These are phyloP conservation scores for Pyricularia grisea DNA, from an alignment of 2,329 filamentous ascomycete genomes.

Conservation along the genomic window DNA sequence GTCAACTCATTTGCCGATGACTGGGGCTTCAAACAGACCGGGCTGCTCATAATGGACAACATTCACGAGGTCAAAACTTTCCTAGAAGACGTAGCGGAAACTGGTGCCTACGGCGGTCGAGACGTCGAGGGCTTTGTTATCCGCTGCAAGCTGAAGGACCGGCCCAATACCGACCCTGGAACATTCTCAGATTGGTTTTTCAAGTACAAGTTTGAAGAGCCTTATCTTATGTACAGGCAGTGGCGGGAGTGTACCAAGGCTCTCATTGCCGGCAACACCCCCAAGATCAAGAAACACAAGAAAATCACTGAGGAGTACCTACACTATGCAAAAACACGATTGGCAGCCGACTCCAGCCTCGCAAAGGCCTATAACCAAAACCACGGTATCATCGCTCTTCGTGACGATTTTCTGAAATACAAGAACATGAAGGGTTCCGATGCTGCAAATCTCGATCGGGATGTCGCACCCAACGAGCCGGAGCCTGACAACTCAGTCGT, in stretches of 20 bases:
- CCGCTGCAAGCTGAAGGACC: conserved; percentile 63
- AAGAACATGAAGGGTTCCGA: conserved; percentile 83
- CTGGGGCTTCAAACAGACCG: conserved; percentile 91
- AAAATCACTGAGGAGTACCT: conserved; percentile 90
- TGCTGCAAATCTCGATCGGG: conserved; percentile 67
- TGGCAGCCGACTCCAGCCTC: conserved; percentile 59
- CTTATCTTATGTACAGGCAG: conserved; percentile 96
- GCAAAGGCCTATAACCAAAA: conserved; percentile 70
- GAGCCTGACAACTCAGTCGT: conserved; percentile 28
- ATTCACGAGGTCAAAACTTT: conserved; percentile 68
- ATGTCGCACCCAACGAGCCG: conserved; percentile 32
- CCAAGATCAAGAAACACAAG: conserved; percentile 76
- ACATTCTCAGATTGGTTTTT: conserved; percentile 92
- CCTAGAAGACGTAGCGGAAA: conserved; percentile 76
- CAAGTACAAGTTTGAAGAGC: conserved; percentile 99
- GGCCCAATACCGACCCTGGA: conserved; percentile 33
- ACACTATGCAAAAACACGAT: conserved; percentile 64
- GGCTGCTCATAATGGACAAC: conserved; percentile 68
- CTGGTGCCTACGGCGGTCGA: conserved; percentile 79
- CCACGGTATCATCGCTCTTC: conserved; percentile 87
- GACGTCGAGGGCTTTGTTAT: conserved; percentile 97
- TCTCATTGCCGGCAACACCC: conserved; percentile 64
- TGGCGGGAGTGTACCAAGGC: conserved; percentile 97
- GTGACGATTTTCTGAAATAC: conserved; percentile 76
- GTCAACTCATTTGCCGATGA: conserved; percentile 83